Base-by-base conservation (phyloP, 1,284 basidiomycete genomes). In the Rhodofomes roseus region DNA sequence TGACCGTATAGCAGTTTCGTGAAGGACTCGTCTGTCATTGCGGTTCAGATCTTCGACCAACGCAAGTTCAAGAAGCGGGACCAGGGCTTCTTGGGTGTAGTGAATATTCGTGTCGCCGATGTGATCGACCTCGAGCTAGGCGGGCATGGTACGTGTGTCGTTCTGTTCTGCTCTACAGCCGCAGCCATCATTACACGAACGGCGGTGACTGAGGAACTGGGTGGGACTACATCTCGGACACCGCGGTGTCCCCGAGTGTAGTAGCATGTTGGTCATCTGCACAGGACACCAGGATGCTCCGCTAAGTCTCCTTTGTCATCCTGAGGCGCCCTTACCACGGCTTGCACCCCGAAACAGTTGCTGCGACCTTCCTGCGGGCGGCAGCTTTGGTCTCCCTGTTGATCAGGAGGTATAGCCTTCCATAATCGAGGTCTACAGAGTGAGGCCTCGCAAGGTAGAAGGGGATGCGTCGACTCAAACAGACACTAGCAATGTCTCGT, bases 41-140 rank as follows among this genome's bases (percentile, higher is more conserved):
- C 90, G n/a, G 94, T 98, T 54, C 96, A 98, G 79, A 91, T 98
- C 68, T 98, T 98, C 72, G 96, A 99, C 79, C 93, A 98, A 77
- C 88, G 90, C 74, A 97, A 97, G 78, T 98, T 97, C 81, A 98
- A 90, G 81, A 92, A 92, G 76, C 89, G 92, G 70, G 96, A 99
- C 75, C 96, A 99, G 79, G 96, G 96, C 66, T 88, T 87, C 67
- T 81, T 97, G 48, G 95, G 95, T 59, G 91, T 96, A 27, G 89
- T 95, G 75, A 96, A 95, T 71, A 82, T 96, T 64, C 85, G 91
- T 62, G 91, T 93, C 54, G 76, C 87, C 56, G 90, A 94, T 71
- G 90, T 92, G 20, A 79, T 96, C 55, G 85, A 93, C 66, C 79
- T 93, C 59, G 94, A 95, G 65, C 77, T 88, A 58, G 87, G 87